phyloP scores from a whole-genome alignment of 257 asterid genomes.

The Marsdenia floribunda region DNA sequence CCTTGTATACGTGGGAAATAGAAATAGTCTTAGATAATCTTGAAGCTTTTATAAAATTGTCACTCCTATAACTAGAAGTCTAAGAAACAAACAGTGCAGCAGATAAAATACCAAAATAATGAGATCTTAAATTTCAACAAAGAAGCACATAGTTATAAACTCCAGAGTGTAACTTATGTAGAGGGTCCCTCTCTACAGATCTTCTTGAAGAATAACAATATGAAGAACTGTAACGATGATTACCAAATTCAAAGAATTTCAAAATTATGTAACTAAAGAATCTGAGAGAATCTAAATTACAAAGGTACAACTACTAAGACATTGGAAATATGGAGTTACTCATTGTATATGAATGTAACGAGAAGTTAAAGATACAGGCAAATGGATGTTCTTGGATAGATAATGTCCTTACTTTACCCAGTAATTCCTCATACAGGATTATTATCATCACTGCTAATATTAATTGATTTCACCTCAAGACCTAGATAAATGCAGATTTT shows the following conservation, averaged over 20 bases:
- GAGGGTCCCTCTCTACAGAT: neutral
- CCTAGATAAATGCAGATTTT: neutral
- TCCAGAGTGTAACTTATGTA: neutral
- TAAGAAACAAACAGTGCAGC: neutral
- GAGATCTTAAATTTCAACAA: neutral
- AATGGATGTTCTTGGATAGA: neutral
- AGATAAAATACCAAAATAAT: neutral
- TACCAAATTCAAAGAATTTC: neutral
- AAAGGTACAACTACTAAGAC: neutral
- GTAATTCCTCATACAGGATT: neutral
- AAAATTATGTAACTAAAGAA: neutral
- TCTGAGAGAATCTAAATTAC: neutral
- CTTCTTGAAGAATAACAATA: neutral
- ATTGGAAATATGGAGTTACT: neutral
- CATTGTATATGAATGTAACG: neutral
- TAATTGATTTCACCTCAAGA: neutral
- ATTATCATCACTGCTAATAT: neutral
- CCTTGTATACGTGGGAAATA: neutral
- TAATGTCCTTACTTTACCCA: neutral
- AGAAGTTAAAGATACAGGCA: neutral
- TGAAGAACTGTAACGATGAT: neutral
- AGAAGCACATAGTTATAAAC: neutral
- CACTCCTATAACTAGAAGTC: neutral
- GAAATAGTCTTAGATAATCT: neutral
- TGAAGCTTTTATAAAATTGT: neutral